Base-by-base conservation (phyloP, 2,329 filamentous ascomycete species). In the Fusarium setosum region DNA sequence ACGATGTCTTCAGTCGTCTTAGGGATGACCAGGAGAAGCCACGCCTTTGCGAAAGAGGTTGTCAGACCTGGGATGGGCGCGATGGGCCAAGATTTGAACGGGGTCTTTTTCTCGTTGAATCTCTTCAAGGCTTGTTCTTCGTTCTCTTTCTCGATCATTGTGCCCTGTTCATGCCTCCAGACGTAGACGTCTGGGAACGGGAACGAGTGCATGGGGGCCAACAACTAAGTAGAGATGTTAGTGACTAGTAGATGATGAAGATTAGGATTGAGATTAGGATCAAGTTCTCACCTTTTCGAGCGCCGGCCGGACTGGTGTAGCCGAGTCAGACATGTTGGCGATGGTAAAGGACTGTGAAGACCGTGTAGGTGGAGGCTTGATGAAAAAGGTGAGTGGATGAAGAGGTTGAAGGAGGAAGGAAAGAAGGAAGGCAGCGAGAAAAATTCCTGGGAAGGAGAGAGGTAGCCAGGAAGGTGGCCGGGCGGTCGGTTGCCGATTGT, bases 131-230 rank as follows among this genome's bases (percentile, higher is more conserved):
- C 13, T 2, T 66, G 50, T 8, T 68, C 58, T 29, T 78, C 76
- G n/a, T 78, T 78, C 0, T 67, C 54, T 67, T 76, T 73, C 35
- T 78, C 76, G 15, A 78, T 78, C 0, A 74, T 17, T 0, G 76
- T 78, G 0, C 75, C 76, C 31, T 73, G 67, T 31, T 77, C 74
- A 38, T 76, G 74, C 3, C 73, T 59, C 20, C 50, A 57, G 5
- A 72, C 61, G 21, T 73, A 79, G 3, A 69, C 68, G 4, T 73
- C 68, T 23, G 68, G 55, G 2, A 56, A 34, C 2, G 65, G 61
- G 18, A 78, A 73, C 0, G 64, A 56, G 29, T 57, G 55, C 38
- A 64, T n/a, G 17, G 65, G 56, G 51, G 53, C n/a, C n/a, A n/a
- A n/a, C 17, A 32, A 56, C 49, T 56, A 37, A 20, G 53, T 21